Conservation (phyloP, 371 early-diverging fungal genomes). For the Ordospora colligata region DNA sequence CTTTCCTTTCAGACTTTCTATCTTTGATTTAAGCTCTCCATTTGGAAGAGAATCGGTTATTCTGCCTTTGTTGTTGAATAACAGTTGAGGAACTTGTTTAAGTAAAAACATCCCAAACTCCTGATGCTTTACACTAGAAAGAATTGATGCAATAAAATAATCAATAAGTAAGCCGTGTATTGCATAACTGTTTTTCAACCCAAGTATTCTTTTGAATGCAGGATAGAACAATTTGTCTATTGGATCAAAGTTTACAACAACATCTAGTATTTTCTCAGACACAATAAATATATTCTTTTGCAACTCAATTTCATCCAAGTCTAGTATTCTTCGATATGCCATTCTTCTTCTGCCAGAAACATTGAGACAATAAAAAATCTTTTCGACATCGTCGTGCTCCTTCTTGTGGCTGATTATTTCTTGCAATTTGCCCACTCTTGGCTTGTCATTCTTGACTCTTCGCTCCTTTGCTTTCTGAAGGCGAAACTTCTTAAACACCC, state of each 20-base stretch:
- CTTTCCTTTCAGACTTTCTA: neutral
- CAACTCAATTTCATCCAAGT: neutral
- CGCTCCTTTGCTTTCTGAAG: neutral
- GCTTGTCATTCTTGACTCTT: neutral
- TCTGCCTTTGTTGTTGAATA: neutral
- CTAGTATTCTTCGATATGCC: neutral
- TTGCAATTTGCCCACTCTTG: neutral
- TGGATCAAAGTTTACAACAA: neutral
- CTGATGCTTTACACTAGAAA: neutral
- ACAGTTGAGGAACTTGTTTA: neutral
- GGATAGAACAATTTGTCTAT: neutral
- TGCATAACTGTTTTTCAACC: neutral
- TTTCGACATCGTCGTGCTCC: neutral
- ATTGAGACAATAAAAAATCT: neutral
- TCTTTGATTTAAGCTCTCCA: neutral
- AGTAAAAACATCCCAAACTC: neutral
- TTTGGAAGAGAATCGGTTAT: neutral
- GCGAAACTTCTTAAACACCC: constrained; percentile 1
- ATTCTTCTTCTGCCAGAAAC: neutral
- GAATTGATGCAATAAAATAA: neutral
- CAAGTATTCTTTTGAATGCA: neutral
- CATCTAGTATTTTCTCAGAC: neutral
- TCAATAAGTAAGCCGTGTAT: neutral
- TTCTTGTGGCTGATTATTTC: neutral
- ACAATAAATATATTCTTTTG: neutral